Conservation (phyloP, 306 rosid genomes). For the Pterocarpus macrocarpus region DNA sequence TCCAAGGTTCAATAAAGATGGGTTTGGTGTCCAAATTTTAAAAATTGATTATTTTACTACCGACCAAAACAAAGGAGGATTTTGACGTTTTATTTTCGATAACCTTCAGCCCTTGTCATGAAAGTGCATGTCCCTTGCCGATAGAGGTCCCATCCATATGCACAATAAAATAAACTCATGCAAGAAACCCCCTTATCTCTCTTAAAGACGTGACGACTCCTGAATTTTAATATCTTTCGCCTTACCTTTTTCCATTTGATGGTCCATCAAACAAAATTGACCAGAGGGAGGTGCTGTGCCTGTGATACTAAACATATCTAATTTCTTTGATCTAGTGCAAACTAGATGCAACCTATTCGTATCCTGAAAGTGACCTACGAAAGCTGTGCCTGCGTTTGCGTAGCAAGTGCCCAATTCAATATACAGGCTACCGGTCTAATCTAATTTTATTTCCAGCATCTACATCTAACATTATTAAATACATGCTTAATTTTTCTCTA, state of each 20-base stretch:
- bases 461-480: slow-evolving; percentile 12
- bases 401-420: background rate
- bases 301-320: background rate
- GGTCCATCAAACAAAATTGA: slow-evolving; percentile 6
- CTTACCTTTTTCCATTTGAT: background rate
- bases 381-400: background rate
- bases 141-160: slow-evolving; percentile 18
- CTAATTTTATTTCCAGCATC: background rate
- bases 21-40: slow-evolving; percentile 28
- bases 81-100: slow-evolving; percentile 26
- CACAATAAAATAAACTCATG: slow-evolving; percentile 16
- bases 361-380: slow-evolving; percentile 18
- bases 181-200: slow-evolving; percentile 24
- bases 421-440: slow-evolving; percentile 11
- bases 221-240: background rate
- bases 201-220: background rate
- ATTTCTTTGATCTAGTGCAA: background rate
- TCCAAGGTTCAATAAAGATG: background rate
- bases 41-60: slow-evolving; percentile 26
- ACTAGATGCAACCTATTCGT: background rate
- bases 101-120: background rate
- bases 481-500: background rate
- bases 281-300: background rate
- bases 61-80: slow-evolving; percentile 37
- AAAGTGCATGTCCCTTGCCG: background rate